Evolutionary conservation across 2,329 filamentous ascomycete genomes (phyloP).

Genomic region (Coniochaeta ligniaria): DNA sequence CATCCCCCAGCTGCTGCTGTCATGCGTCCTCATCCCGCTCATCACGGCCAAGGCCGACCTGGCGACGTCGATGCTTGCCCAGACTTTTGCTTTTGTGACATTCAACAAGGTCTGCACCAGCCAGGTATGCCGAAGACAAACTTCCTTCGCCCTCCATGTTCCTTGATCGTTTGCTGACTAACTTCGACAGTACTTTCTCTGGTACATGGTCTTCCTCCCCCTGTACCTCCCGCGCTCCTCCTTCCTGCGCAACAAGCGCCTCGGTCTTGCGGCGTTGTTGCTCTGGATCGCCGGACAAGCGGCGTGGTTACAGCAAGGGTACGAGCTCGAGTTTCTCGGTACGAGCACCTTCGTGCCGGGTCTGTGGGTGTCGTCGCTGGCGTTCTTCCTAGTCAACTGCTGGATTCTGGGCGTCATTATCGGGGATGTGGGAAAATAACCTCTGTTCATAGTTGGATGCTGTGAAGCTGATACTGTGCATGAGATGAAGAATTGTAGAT

Average conservation of each 20-base stretch:
- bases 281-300: conserved; percentile 75
- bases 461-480: background rate
- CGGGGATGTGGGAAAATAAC: conserved; percentile 40
- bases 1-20: conserved; percentile 76
- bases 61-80: conserved; percentile 78
- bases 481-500: background rate
- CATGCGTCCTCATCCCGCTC: conserved; percentile 63
- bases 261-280: conserved; percentile 58
- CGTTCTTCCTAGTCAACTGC: conserved; percentile 79
- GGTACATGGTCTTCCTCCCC: conserved; percentile 92
- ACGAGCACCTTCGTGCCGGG: conserved; percentile 78
- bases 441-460: background rate
- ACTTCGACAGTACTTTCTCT: conserved; percentile 76
- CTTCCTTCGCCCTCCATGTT: background rate
- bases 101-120: conserved; percentile 99
- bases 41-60: conserved; percentile 75
- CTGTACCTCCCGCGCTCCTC: conserved; percentile 81
- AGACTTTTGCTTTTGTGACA: conserved; percentile 94
- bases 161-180: background rate
- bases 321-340: conserved; percentile 71
- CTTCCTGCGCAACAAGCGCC: conserved; percentile 49
- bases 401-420: conserved; percentile 83
- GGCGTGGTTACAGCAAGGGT: conserved; percentile 70
- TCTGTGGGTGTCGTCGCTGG: conserved; percentile 66
- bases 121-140: conserved; percentile 56